phyloP scores from a whole-genome alignment of 495 filamentous ascomycete species.

The Entonaema liquescens region DNA sequence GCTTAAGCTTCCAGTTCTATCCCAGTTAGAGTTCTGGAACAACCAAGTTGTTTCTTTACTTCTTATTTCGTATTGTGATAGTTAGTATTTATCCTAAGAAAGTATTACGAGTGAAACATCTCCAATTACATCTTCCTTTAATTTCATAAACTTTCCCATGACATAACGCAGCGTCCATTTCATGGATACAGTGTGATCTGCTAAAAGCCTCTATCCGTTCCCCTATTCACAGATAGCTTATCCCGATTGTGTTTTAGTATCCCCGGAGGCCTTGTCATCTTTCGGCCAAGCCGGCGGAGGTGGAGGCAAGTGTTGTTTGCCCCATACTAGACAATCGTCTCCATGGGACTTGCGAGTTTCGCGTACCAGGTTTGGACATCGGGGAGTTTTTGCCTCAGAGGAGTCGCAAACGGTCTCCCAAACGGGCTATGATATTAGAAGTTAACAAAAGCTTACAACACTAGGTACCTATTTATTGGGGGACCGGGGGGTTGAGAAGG shows the following conservation, averaged over 20 bases:
- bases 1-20: no score
- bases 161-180: no score
- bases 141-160: no score
- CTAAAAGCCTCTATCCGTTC: background rate
- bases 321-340: conserved; percentile 23
- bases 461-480: no score
- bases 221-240: background rate
- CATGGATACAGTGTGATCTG: background rate
- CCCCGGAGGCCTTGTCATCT: background rate
- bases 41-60: no score
- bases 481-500: background rate
- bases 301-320: conserved; percentile 25
- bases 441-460: background rate
- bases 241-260: background rate
- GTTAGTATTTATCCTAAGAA: no score
- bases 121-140: no score
- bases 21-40: no score
- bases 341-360: conserved; percentile 19
- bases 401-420: conserved; percentile 37
- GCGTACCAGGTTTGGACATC: conserved; percentile 30
- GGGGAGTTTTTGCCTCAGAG: conserved; percentile 19
- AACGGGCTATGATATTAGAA: conserved; percentile 6
- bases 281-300: background rate
- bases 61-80: no score
- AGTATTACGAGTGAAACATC: no score